Evolutionary conservation across 345 rosid species (phyloP), one percentile per base, ranked within the genome.

Genomic region (Arabis alpina): DNA sequence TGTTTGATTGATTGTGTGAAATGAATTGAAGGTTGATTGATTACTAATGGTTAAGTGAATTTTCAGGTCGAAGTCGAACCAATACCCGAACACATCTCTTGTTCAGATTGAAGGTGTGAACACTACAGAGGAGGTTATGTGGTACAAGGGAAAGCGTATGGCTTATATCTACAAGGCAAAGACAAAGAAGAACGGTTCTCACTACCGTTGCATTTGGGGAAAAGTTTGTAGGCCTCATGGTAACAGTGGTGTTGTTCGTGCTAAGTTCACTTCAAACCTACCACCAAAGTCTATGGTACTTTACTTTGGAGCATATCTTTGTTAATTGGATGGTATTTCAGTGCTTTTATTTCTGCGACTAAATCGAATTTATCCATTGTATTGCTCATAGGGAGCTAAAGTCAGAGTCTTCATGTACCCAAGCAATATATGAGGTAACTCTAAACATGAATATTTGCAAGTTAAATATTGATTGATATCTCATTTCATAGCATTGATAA

Each of bases 401-500:
- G 96, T 92, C n/a, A 85, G 98, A 67, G 98, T 92, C 48, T 89
- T 92, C 84, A 87, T 92, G 98, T 92, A 89, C 76, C 98, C 96
- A 69, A 89, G 96, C 87, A 89, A 89, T 55, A 92, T 89, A 23
- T 92, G 70, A 89, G 94, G 97, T 91, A 56, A 49, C 9, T 3
- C 13, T 52, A 11, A 0, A 10, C 47, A 13, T n/a, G 5, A 3
- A 7, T 12, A 24, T 16, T 37, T 47, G 8, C 34, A 10, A 8
- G 48, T 25, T 7, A 1, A 6, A 2, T 59, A 3, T 43, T 43
- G 10, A 43, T 43, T 12, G 5, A 12, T 24, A 3, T 59, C 36
- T 3, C 10, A 39, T 7, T 36, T 30, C 7, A 6, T 54, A 67
- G 8, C 44, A 49, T 49, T 44, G 5, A 32, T 32, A 2, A 1